Evolutionary conservation across 768 basidiomycete genomes (phyloP).

Genomic region (Auricularia sp.): DNA sequence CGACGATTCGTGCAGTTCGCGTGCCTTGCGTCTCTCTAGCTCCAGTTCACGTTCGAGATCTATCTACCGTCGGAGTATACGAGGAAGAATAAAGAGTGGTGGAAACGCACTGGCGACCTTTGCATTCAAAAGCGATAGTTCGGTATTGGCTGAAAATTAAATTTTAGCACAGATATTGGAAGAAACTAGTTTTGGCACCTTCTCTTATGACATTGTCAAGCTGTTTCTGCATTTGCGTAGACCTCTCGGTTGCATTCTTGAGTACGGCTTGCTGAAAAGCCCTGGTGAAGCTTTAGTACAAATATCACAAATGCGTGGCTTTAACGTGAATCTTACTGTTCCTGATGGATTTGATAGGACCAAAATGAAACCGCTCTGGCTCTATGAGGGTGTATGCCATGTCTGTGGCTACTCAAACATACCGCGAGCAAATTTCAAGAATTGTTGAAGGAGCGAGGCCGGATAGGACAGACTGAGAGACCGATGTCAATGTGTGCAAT

Average conservation of each 20-base stretch:
- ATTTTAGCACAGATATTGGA: neutral
- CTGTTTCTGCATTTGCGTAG: constrained; percentile 73
- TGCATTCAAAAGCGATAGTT: constrained; percentile 57
- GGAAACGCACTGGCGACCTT: constrained; percentile 48
- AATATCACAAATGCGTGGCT: neutral
- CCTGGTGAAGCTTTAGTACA: constrained; percentile 23
- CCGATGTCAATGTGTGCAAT: too few relatives aligned
- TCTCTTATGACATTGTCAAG: constrained; percentile 77
- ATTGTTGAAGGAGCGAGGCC: constrained; percentile 67
- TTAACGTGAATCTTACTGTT: constrained; percentile 39
- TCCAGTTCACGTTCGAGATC: constrained; percentile 76
- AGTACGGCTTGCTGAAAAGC: constrained; percentile 79
- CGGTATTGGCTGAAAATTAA: constrained; percentile 52
- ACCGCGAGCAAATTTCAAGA: constrained; percentile 76
- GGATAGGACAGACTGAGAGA: constrained; percentile 65
- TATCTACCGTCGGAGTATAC: constrained; percentile 17
- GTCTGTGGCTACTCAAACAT: neutral
- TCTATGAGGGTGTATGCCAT: neutral
- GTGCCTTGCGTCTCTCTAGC: constrained; percentile 60
- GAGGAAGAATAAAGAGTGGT: neutral
- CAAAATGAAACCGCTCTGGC: constrained; percentile 76
- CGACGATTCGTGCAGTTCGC: constrained; percentile 62
- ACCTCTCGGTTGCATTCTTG: constrained; percentile 72
- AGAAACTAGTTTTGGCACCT: constrained; percentile 36
- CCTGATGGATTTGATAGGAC: constrained; percentile 85